Base-by-base conservation (phyloP, 2,329 filamentous ascomycete genomes). In the Aspergillus fijiensis region DNA sequence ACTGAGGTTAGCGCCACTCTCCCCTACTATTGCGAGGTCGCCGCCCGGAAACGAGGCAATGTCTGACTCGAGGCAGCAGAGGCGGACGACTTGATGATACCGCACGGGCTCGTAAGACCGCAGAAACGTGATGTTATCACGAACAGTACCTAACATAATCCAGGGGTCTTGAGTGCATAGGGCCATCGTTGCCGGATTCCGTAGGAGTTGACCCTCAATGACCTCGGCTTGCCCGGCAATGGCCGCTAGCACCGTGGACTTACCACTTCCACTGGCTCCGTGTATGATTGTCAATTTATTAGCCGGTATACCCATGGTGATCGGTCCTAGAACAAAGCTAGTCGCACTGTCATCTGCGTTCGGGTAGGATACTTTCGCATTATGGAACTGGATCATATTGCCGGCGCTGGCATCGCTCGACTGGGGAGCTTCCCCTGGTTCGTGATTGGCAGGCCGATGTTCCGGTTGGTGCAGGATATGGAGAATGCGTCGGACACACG, bases 121-220 rank as follows among this genome's bases (percentile, higher is more conserved):
- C 6, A 84, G 84, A 61, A 88, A 88, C 4, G 87, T 69, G n/a
- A 88, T 88, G 65, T 88, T 88, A 12, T 88, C 84, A 4, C 82
- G 80, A 55, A 88, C 85, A 7, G 81, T 86, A 78, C 85, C 87
- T 71, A 82, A 86, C 69, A 88, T 84, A 3, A 88, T 74, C 85
- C 85, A 88, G 0, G 86, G 84, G 0, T 84, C 82, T 65, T 88
- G 86, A 1, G 83, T 12, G 82, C 81, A 67, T 82, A 85, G 0
- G 50, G 45, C 45, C 45, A 48, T 48, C 2, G 45, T 48, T 2
- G 45, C 45, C n/a, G n/a, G 9, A 1, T 48, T 23, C 6, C n/a
- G 45, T 19, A 23, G 45, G n/a, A 48, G 45, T 10, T 48, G n/a
- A 6, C 45, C 45, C 45, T 48, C n/a, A 23, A 48, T 23, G n/a